These are phyloP conservation scores for Sporisorium scitamineum DNA, from an alignment of 1,284 basidiomycete species.

Conservation along the genomic window DNA sequence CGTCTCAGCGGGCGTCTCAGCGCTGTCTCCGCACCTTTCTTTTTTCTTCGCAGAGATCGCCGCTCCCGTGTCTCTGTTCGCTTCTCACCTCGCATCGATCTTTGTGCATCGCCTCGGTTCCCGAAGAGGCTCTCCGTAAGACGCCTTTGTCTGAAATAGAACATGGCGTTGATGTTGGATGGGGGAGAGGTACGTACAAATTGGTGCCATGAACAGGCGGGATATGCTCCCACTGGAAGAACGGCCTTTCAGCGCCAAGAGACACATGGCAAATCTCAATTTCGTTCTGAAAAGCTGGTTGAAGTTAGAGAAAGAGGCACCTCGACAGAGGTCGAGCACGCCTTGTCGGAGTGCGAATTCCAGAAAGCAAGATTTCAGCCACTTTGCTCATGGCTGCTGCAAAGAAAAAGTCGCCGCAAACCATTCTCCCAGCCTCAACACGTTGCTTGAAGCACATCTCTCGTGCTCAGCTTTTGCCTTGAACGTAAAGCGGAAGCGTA, in stretches of 20 bases:
- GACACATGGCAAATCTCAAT: slow-evolving; percentile 1
- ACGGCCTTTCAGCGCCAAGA: not conserved
- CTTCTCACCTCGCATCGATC: not conserved
- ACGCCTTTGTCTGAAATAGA: not conserved
- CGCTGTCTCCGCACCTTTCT: slow-evolving; percentile 7
- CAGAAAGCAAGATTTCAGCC: not conserved
- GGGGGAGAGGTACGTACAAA: not conserved
- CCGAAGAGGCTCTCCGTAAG: not conserved
- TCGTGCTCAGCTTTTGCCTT: not conserved
- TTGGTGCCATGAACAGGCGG: not conserved
- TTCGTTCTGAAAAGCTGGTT: not conserved
- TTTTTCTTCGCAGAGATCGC: slow-evolving; percentile 23
- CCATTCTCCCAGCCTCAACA: not conserved
- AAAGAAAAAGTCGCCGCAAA: slow-evolving; percentile 2
- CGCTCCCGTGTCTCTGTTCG: slow-evolving; percentile 1
- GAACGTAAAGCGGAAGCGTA: not conserved
- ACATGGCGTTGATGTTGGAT: not conserved
- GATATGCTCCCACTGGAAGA: not conserved
- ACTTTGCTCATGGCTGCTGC: not conserved
- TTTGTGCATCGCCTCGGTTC: not conserved
- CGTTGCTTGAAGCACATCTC: not conserved
- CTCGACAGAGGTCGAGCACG: not conserved
- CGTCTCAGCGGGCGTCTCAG: slow-evolving; percentile 3
- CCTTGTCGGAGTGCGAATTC: slow-evolving; percentile 4
- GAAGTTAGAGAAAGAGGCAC: not conserved